Evolutionary conservation across 1,139 yeast genomes (phyloP).

Genomic region (Pichiaceae sp.): DNA sequence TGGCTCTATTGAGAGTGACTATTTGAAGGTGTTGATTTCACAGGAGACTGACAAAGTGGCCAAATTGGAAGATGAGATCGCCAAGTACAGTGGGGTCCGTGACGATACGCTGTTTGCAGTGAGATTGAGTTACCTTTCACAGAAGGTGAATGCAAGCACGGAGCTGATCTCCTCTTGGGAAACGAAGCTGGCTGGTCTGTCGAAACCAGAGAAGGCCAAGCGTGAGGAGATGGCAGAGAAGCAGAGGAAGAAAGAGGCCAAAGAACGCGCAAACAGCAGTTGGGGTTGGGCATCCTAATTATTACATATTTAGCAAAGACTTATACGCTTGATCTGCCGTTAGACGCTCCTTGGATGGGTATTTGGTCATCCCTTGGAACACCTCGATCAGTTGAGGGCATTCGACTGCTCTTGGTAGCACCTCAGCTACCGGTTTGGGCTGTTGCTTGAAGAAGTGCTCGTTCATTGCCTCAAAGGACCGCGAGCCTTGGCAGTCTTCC

Average conservation of each 20-base stretch:
- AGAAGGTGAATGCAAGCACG: conserved; percentile 54
- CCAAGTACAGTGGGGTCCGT: conserved; percentile 38
- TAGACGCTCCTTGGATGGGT: conserved; percentile 29
- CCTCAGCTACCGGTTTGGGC: conserved; percentile 22
- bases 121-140: conserved; percentile 57
- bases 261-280: neutral
- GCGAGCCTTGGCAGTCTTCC: conserved; percentile 35
- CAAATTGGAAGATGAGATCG: conserved; percentile 63
- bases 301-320: conserved; percentile 6
- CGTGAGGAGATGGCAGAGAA: neutral
- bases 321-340: conserved; percentile 21
- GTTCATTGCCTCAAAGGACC: conserved; percentile 30
- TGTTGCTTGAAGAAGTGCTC: conserved; percentile 26
- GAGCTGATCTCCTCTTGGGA: conserved; percentile 24
- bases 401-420: conserved; percentile 25
- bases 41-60: conserved; percentile 58
- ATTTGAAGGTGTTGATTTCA: conserved; percentile 43
- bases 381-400: conserved; percentile 13
- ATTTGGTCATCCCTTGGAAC: conserved; percentile 30
- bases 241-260: neutral
- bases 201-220: conserved; percentile 2
- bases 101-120: conserved; percentile 41
- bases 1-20: conserved; percentile 57
- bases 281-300: neutral
- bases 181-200: conserved; percentile 11